Conservation (phyloP, 805 yeast genomes). For the Yarrowia yakushimensis region DNA sequence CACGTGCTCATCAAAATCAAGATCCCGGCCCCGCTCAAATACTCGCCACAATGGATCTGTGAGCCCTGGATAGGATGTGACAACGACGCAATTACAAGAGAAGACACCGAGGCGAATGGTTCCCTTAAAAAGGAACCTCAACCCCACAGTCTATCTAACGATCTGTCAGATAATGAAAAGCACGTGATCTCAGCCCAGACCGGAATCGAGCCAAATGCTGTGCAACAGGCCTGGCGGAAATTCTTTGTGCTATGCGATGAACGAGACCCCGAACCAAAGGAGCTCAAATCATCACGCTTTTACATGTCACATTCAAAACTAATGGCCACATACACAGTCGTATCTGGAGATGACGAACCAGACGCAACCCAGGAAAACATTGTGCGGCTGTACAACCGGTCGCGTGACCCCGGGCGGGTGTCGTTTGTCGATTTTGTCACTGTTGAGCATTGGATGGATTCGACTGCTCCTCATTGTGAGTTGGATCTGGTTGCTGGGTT, state of each 20-base stretch:
- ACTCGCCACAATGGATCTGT: constrained; percentile 33
- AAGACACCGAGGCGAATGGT: too few relatives aligned
- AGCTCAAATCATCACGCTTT: background rate
- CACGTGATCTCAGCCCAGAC: background rate
- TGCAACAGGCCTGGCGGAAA: background rate
- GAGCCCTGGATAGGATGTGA: constrained; percentile 25
- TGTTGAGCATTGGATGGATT: constrained; percentile 13
- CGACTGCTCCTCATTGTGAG: background rate
- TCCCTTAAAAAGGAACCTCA: too few relatives aligned
- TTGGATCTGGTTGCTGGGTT: background rate
- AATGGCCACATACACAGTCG: background rate
- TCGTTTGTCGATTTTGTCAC: constrained; percentile 1
- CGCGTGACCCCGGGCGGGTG: background rate
- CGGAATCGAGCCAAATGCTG: constrained; percentile 13
- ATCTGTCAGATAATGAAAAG: background rate
- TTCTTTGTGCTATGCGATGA: background rate
- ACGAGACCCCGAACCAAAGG: background rate
- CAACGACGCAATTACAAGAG: background rate
- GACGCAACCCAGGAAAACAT: background rate
- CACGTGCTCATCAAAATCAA: constrained; percentile 34
- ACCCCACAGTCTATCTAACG: background rate
- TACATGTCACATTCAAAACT: background rate
- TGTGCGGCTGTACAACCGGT: background rate
- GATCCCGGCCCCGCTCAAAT: constrained; percentile 35
- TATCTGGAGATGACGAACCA: background rate